phyloP scores from a whole-genome alignment of 179 eudicot species.

The Amaranthus tricolor region DNA sequence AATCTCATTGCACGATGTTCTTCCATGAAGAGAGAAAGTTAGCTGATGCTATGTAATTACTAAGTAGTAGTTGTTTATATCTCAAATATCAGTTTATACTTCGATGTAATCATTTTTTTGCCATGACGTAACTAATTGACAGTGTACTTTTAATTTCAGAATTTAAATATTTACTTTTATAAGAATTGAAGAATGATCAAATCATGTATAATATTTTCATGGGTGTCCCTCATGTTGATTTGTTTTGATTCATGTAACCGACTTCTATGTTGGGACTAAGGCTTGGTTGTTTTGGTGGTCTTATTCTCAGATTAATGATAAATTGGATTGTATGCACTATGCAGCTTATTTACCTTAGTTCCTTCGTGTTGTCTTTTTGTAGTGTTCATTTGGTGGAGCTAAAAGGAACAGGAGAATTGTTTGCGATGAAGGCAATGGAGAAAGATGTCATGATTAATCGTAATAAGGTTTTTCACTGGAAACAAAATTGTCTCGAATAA shows the following conservation, averaged over 20 bases:
- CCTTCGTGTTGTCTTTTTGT: slow-evolving; percentile 25
- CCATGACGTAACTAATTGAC: neutral
- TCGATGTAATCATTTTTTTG: neutral
- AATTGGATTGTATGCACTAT: neutral
- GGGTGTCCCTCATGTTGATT: too few relatives aligned
- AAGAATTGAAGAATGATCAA: too few relatives aligned
- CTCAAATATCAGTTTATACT: neutral
- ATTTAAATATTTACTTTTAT: too few relatives aligned
- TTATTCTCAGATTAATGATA: neutral
- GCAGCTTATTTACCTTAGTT: slow-evolving; percentile 6
- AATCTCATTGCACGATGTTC: neutral
- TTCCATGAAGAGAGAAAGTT: neutral
- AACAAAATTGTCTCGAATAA: slow-evolving; percentile 1
- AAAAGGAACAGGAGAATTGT: slow-evolving; percentile 73
- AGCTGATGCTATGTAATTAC: neutral
- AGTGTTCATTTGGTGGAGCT: slow-evolving; percentile 98
- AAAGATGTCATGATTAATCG: slow-evolving; percentile 86
- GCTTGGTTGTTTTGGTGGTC: neutral
- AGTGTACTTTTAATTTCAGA: neutral
- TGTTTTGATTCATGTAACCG: too few relatives aligned
- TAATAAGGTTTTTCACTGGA: slow-evolving; percentile 61
- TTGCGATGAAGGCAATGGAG: slow-evolving; percentile 99
- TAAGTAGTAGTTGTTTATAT: neutral
- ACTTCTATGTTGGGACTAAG: too few relatives aligned
- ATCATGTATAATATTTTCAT: too few relatives aligned